These are phyloP conservation scores for Aspergillus costaricaensis DNA, from an alignment of 2,329 filamentous ascomycete species.

Conservation along the genomic window DNA sequence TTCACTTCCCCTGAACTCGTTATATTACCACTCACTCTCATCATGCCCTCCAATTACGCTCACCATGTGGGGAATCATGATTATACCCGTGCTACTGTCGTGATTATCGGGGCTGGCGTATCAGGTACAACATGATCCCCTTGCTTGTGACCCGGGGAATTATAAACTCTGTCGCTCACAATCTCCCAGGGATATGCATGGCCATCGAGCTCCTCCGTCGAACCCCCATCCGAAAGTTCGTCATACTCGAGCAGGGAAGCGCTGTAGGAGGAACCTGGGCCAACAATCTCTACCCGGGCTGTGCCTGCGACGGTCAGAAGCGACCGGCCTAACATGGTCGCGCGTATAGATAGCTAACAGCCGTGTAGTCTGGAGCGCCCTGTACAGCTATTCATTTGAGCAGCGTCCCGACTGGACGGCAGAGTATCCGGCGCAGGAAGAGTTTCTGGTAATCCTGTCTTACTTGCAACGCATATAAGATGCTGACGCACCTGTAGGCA, in stretches of 20 bases:
- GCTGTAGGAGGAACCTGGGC: conserved; percentile 57
- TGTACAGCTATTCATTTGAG: conserved; percentile 64
- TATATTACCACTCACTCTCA: neutral
- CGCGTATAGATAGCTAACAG: neutral
- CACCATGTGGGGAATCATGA: conserved; percentile 47
- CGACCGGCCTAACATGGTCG: neutral
- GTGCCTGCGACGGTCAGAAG: conserved; percentile 53
- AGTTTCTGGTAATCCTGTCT: conserved; percentile 52
- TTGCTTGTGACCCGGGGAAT: neutral
- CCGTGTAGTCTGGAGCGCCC: conserved; percentile 50
- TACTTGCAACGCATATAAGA: neutral
- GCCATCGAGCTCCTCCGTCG: conserved; percentile 58
- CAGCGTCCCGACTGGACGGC: conserved; percentile 61
- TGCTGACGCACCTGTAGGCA: conserved; percentile 27
- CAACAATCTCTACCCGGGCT: conserved; percentile 60
- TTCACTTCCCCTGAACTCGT: too few species aligned
- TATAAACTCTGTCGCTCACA: neutral
- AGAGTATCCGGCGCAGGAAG: conserved; percentile 62
- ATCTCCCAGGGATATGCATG: conserved; percentile 52
- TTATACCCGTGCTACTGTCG: conserved; percentile 55
- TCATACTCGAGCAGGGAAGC: conserved; percentile 59
- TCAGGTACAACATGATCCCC: conserved; percentile 40
- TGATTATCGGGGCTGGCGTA: conserved; percentile 60
- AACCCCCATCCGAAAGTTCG: conserved; percentile 52
- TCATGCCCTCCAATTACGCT: neutral